Conservation (phyloP, 2,329 filamentous ascomycete species). For the Didymella sp. region DNA sequence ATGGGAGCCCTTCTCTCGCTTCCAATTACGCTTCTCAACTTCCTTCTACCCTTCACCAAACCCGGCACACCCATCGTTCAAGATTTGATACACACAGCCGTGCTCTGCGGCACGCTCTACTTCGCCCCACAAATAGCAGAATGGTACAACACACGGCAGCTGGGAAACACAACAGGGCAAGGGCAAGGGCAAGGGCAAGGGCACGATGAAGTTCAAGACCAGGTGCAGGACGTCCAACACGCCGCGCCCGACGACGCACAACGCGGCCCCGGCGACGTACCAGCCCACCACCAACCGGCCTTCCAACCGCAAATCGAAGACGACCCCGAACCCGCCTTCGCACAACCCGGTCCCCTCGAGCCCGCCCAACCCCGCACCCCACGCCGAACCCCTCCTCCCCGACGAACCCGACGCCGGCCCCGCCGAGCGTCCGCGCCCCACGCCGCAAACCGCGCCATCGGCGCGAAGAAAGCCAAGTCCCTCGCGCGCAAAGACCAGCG, state of each 20-base stretch:
- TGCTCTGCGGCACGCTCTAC: slow-evolving; percentile 55
- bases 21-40: slow-evolving; percentile 48
- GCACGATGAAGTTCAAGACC: background rate
- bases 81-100: slow-evolving; percentile 55
- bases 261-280: background rate
- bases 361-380: slow-evolving; percentile 5
- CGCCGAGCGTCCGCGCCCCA: slow-evolving; percentile 38
- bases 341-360: slow-evolving; percentile 33
- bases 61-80: slow-evolving; percentile 55
- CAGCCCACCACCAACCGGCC: background rate
- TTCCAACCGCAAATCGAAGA: slow-evolving; percentile 13
- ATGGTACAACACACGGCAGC: slow-evolving; percentile 41
- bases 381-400: slow-evolving; percentile 4
- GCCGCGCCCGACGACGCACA: slow-evolving; percentile 1
- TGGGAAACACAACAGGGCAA: slow-evolving; percentile 11
- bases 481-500: slow-evolving; percentile 55
- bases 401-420: slow-evolving; percentile 41
- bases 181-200: slow-evolving; percentile 1
- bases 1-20: slow-evolving; percentile 44
- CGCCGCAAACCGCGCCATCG: slow-evolving; percentile 48
- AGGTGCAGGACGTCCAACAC: slow-evolving; percentile 1
- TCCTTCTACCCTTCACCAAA: slow-evolving; percentile 57
- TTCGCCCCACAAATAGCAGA: slow-evolving; percentile 56
- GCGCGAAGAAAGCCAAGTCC: slow-evolving; percentile 59
- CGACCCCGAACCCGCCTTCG: slow-evolving; percentile 12